phyloP scores from a whole-genome alignment of 768 basidiomycete genomes.

The Boletus patriciae region DNA sequence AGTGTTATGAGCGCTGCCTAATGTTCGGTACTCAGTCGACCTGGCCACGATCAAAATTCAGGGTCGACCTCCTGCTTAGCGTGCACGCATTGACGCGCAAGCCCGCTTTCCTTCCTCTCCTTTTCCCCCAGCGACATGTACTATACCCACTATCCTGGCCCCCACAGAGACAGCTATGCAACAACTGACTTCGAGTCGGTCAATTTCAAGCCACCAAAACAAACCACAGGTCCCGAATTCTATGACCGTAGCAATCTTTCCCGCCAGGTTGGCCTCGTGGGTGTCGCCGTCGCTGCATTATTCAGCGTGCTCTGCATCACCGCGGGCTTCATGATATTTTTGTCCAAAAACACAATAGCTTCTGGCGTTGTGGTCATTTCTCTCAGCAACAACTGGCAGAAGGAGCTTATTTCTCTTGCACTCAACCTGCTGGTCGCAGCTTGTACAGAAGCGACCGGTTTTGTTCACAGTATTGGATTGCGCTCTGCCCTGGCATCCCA shows the following conservation, averaged over 20 bases:
- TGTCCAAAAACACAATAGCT: constrained; percentile 23
- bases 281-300: constrained; percentile 22
- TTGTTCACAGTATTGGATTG: constrained; percentile 28
- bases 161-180: constrained; percentile 9
- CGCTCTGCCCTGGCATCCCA: constrained; percentile 30
- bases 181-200: constrained; percentile 23
- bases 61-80: neutral
- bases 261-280: constrained; percentile 25
- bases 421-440: constrained; percentile 29
- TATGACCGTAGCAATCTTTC: constrained; percentile 29
- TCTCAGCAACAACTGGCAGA: constrained; percentile 11
- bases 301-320: constrained; percentile 27
- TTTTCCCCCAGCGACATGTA: constrained; percentile 7
- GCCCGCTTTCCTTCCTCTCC: neutral
- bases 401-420: constrained; percentile 23
- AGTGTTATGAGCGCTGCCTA: neutral
- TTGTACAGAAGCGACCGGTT: constrained; percentile 33
- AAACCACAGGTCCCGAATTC: constrained; percentile 26
- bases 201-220: constrained; percentile 17
- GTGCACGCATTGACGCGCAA: neutral
- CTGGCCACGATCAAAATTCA: constrained; percentile 4
- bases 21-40: neutral
- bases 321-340: constrained; percentile 23
- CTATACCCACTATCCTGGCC: neutral
- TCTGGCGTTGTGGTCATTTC: constrained; percentile 25